Evolutionary conservation across 805 yeast genomes (phyloP).

Genomic region (Schwanniomyces yamadae): DNA sequence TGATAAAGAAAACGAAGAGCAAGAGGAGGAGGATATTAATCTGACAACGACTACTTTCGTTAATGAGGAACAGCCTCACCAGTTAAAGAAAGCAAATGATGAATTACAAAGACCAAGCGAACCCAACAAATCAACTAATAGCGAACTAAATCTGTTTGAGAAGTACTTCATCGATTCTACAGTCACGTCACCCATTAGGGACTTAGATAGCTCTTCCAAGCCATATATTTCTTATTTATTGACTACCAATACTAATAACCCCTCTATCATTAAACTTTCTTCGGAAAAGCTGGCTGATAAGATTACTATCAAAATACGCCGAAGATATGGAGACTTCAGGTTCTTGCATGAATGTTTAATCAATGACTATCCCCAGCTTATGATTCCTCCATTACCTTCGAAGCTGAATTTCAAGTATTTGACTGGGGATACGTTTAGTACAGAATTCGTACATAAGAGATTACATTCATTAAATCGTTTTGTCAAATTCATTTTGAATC

Average conservation of each 20-base stretch:
- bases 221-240: slow-evolving; percentile 74
- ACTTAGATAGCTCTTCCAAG: slow-evolving; percentile 65
- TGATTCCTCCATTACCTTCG: slow-evolving; percentile 93
- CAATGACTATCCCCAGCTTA: slow-evolving; percentile 79
- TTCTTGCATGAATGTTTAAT: slow-evolving; percentile 70
- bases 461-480: slow-evolving; percentile 79
- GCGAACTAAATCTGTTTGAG: slow-evolving; percentile 9
- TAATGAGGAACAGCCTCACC: background rate
- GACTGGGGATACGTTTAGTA: slow-evolving; percentile 88
- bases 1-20: slow-evolving; percentile 6
- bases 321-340: slow-evolving; percentile 87
- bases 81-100: slow-evolving; percentile 3
- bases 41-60: no score
- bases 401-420: slow-evolving; percentile 87
- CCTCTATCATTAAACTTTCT: slow-evolving; percentile 45
- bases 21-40: background rate
- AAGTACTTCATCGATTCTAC: slow-evolving; percentile 19
- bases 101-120: slow-evolving; percentile 9
- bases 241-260: slow-evolving; percentile 61
- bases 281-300: slow-evolving; percentile 13
- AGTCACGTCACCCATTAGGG: slow-evolving; percentile 67
- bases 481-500: slow-evolving; percentile 67
- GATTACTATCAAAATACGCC: slow-evolving; percentile 51
- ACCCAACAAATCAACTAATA: background rate
- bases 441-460: slow-evolving; percentile 79